Base-by-base conservation (phyloP, 2,329 filamentous ascomycete genomes). In the Amauroascus niger region DNA sequence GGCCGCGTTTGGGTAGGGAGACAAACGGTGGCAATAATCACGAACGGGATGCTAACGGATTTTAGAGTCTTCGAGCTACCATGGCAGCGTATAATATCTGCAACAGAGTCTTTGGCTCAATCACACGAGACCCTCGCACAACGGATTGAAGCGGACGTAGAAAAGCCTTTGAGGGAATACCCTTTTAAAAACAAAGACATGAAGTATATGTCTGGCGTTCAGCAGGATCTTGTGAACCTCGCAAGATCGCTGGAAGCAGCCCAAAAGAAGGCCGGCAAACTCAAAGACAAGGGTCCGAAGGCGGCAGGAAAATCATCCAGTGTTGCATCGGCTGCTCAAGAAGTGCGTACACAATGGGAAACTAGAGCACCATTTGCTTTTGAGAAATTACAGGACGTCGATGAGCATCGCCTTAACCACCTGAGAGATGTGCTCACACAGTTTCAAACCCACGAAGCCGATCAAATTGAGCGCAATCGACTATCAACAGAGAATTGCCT, bases 281-380 rank as follows among this genome's bases (percentile, higher is more conserved):
- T 94, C 49, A 83, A 75, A 64, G 85, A 79, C 65, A 95, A 91
- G 70, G 88, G 86, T 57, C 82, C 85, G 40, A 89, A 82, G 50
- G 68, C 67, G 62, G 79, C 84, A 1, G 81, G 82, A 55, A 95
- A 93, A 69, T 80, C 93, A 37, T 86, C 89, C 41, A 79, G 78
- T 58, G 89, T 88, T 11, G 78, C 81, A 9, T 75, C 81, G 16
- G 84, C 83, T 59, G 80, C 94, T 41, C 87, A 95, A 59, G 82
- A 82, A 56, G 85, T 88, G n/a, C 81, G 78, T 43, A 79, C 84
- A 60, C 86, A 95, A 66, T 98, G 93, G 93, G 84, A 95, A 53
- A 89, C 88, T 0, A 89, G 95, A 68, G 88, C 93, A 13, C 93
- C 93, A 1, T 97, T 88, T 69, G 86, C 96, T 57, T 96, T 95